Evolutionary conservation across 495 filamentous ascomycete species (phyloP).

Genomic region (Darksidea phi): DNA sequence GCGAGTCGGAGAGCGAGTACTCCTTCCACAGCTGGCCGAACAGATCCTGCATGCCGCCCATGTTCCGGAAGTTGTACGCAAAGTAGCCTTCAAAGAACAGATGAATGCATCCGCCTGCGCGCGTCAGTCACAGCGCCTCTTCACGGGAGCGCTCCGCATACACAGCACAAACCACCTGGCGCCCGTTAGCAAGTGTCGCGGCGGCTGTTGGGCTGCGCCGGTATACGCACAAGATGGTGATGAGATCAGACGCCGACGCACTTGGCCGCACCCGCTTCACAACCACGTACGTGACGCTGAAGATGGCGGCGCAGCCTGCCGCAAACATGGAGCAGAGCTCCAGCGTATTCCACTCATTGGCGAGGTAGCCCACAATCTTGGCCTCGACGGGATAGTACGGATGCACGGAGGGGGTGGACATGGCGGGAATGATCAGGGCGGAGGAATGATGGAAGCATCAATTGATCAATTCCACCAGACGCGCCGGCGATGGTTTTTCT

Average conservation of each 20-base stretch:
- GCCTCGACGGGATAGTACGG: slow-evolving; percentile 71
- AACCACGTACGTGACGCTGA: slow-evolving; percentile 48
- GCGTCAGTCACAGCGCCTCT: slow-evolving; percentile 10
- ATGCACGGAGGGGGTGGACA: no score
- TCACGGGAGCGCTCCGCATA: slow-evolving; percentile 41
- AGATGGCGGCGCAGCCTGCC: slow-evolving; percentile 47
- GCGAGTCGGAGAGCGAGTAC: slow-evolving; percentile 78
- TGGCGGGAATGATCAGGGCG: no score
- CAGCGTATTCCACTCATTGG: slow-evolving; percentile 55
- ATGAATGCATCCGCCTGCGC: slow-evolving; percentile 65
- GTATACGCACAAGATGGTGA: slow-evolving; percentile 49
- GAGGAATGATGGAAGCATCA: no score
- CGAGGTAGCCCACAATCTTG: slow-evolving; percentile 59
- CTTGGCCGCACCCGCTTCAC: slow-evolving; percentile 47
- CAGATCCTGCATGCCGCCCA: slow-evolving; percentile 59
- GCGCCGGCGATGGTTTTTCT: no score
- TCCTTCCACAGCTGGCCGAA: slow-evolving; percentile 88
- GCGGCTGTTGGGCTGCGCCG: no score
- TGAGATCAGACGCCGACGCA: slow-evolving; percentile 50
- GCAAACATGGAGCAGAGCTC: slow-evolving; percentile 52
- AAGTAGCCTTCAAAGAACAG: slow-evolving; percentile 87
- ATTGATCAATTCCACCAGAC: no score
- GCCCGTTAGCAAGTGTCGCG: no score
- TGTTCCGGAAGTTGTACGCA: slow-evolving; percentile 60
- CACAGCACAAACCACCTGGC: slow-evolving; percentile 56